Evolutionary conservation across 345 rosid species (phyloP), one percentile per base, ranked within the genome.

Genomic region (Euclidium syriacum): DNA sequence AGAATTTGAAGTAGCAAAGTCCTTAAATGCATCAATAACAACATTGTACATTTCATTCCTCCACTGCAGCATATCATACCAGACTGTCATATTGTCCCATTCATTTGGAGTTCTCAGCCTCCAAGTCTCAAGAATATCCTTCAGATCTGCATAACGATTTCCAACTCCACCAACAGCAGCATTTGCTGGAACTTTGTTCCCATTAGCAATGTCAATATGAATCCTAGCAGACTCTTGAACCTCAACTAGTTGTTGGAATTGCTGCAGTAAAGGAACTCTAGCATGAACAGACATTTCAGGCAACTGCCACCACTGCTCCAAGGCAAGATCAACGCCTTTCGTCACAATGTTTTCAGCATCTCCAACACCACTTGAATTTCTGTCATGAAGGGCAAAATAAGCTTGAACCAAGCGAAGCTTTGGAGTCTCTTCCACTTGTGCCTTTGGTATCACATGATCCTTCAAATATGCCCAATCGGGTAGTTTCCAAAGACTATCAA

Each of bases 381-480:
- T 84, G 52, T 88, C 99, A 70, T 94, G 99, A 75, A 94, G 89
- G 52, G 95, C 82, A 70, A 87, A 94, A 70, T 87, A 86, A 39
- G 99, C 83, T 67, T 89, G 99, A 69, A 90, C 82, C 41, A 94
- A 64, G 44, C 95, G 87, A 66, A 94, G 95, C 79, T 94, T 94
- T 29, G 97, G 95, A 18, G 95, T 87, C 73, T 94, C 99, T 78
- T 94, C 99, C n/a, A 90, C 99, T 65, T 94, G 99, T 60, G 99
- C 99, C 79, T 90, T 94, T n/a, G 96, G 92, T 61, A 94, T 81
- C 67, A 90, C 96, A 66, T 90, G 87, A 55, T 94, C 97, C 78
- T 86, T 94, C 85, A 94, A 78, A 64, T 86, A 85, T 32, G 83
- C 74, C 99, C 99, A 94, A 70, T 94, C 97, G 20, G 97, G 97